Evolutionary conservation across 345 rosid species (phyloP).

Genomic region (Camelina laxa): DNA sequence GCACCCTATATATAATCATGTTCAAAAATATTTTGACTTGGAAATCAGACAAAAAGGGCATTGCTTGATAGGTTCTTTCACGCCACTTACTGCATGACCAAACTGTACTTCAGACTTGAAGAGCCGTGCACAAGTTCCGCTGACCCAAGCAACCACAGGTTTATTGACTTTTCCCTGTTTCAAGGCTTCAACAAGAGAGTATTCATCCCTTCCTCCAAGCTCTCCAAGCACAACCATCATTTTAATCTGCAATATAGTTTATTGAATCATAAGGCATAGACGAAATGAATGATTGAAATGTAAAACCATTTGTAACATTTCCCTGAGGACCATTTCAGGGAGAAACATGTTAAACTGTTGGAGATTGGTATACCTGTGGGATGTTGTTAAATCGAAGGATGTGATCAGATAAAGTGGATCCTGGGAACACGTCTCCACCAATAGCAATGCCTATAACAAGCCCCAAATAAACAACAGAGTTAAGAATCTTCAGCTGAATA

Average conservation of each 20-base stretch:
- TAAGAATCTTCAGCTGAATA: neutral
- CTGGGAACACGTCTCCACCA: slow-evolving; percentile 99
- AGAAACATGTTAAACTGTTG: slow-evolving; percentile 3
- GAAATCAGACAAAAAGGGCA: neutral
- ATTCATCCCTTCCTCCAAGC: slow-evolving; percentile 98
- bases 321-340: neutral
- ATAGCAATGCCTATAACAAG: slow-evolving; percentile 84
- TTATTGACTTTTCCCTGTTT: slow-evolving; percentile 91
- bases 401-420: slow-evolving; percentile 95
- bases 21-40: slow-evolving; percentile 20
- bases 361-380: slow-evolving; percentile 69
- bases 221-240: slow-evolving; percentile 98
- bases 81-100: slow-evolving; percentile 94
- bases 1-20: slow-evolving; percentile 70
- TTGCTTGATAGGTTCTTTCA: neutral
- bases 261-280: slow-evolving; percentile 1
- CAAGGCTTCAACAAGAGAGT: slow-evolving; percentile 95
- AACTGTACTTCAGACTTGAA: slow-evolving; percentile 98
- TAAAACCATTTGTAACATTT: neutral
- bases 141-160: slow-evolving; percentile 99
- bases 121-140: slow-evolving; percentile 96
- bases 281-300: neutral
- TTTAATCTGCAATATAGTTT: slow-evolving; percentile 63
- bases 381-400: slow-evolving; percentile 94
- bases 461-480: slow-evolving; percentile 34